phyloP scores from a whole-genome alignment of 768 basidiomycete genomes.

The Pluteus cervinus region DNA sequence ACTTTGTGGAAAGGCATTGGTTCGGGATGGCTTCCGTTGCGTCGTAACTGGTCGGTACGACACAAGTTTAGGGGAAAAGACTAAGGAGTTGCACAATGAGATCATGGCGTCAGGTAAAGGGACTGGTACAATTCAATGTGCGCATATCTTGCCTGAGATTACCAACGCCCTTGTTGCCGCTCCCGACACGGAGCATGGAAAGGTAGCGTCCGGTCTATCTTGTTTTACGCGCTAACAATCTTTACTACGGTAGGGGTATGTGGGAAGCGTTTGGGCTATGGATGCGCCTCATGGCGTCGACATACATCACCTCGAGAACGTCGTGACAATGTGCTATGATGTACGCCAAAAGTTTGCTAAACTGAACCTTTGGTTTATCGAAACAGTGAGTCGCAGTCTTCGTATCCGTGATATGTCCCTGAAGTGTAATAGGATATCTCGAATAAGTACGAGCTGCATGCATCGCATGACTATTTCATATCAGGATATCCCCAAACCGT shows the following conservation, averaged over 20 bases:
- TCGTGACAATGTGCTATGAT: constrained; percentile 7
- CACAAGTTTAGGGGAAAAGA: not conserved
- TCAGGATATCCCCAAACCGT: constrained; percentile 1
- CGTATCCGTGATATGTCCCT: too few relatives aligned
- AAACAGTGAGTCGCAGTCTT: constrained; percentile 2
- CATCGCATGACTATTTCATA: too few relatives aligned
- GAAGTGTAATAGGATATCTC: too few relatives aligned
- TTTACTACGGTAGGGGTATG: constrained; percentile 5
- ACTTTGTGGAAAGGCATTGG: constrained; percentile 4
- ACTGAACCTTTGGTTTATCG: constrained; percentile 6
- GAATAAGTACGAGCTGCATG: too few relatives aligned
- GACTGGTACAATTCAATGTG: constrained; percentile 6
- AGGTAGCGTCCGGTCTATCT: constrained; percentile 1
- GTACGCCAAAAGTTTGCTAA: constrained; percentile 5
- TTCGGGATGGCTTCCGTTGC: constrained; percentile 6
- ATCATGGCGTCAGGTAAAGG: not conserved
- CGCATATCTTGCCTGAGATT: constrained; percentile 4
- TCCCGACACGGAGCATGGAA: not conserved
- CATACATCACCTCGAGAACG: constrained; percentile 9
- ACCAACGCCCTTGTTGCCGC: constrained; percentile 3
- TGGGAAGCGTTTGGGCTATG: constrained; percentile 6
- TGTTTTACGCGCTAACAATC: constrained; percentile 3
- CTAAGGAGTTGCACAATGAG: not conserved
- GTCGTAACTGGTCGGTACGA: constrained; percentile 3
- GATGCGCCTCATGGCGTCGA: constrained; percentile 3